Evolutionary conservation across 1,284 basidiomycete genomes (phyloP).

Genomic region (Lignosus rhinocerotis): DNA sequence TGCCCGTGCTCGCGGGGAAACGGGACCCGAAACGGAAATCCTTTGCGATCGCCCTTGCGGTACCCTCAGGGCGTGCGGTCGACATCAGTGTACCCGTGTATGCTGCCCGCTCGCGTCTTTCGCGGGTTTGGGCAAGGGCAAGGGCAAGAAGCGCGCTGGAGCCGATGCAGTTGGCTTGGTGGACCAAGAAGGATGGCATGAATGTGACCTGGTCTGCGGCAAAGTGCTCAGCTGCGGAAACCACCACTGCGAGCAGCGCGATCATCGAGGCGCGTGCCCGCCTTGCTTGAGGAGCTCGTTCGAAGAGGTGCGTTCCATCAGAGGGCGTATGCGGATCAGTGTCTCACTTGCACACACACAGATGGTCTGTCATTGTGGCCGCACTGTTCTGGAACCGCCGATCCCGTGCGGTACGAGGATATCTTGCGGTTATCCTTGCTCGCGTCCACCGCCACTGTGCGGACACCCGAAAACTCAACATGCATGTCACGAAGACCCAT

Average conservation of each 20-base stretch:
- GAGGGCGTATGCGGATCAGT: not conserved
- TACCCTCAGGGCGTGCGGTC: conserved; percentile 75
- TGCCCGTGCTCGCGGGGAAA: conserved; percentile 27
- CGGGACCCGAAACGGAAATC: conserved; percentile 50
- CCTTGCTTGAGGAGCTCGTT: conserved; percentile 85
- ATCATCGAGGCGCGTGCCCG: conserved; percentile 81
- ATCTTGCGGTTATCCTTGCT: conserved; percentile 77
- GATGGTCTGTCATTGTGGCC: conserved; percentile 80
- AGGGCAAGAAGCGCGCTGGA: conserved; percentile 60
- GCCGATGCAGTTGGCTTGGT: conserved; percentile 36
- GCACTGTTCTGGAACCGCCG: conserved; percentile 68
- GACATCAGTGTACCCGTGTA: conserved; percentile 78
- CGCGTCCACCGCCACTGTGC: conserved; percentile 69
- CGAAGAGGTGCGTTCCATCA: conserved; percentile 65
- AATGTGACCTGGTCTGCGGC: conserved; percentile 79
- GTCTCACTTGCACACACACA: conserved; percentile 29
- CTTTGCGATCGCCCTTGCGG: conserved; percentile 78
- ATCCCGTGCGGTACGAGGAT: conserved; percentile 80
- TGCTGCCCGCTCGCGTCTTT: conserved; percentile 86
- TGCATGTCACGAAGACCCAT: conserved; percentile 71
- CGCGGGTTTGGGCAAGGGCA: conserved; percentile 48
- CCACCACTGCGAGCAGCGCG: conserved; percentile 73
- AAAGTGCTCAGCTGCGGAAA: conserved; percentile 74
- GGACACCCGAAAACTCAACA: conserved; percentile 81
- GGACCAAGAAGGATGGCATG: conserved; percentile 68